phyloP scores from a whole-genome alignment of 140 eudicot genomes.

The Senecio squalidus region DNA sequence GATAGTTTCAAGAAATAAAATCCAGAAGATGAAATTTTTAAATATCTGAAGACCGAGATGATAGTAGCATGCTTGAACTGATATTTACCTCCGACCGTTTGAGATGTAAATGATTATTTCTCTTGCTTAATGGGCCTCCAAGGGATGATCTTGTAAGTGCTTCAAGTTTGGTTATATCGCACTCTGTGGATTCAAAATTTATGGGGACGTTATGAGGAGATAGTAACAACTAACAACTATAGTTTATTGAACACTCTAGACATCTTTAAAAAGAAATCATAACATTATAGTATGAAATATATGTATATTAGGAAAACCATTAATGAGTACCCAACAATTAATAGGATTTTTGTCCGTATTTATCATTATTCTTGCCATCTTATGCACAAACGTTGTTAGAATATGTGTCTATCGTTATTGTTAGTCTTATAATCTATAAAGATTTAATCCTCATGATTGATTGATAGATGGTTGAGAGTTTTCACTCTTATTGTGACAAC shows the following conservation, averaged over 20 bases:
- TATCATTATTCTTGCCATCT: neutral
- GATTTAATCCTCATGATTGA: neutral
- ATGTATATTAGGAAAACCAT: neutral
- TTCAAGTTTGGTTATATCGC: slow-evolving; percentile 10
- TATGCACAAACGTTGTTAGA: too few species aligned
- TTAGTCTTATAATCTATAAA: neutral
- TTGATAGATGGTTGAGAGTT: neutral
- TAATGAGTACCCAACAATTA: neutral
- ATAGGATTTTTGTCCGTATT: neutral
- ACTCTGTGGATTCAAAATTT: slow-evolving; percentile 11
- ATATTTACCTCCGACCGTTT: neutral
- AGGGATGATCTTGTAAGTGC: slow-evolving; percentile 10
- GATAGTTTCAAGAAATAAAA: neutral
- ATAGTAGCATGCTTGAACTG: neutral
- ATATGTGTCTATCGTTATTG: too few species aligned
- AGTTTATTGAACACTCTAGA: neutral
- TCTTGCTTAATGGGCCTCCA: slow-evolving; percentile 1
- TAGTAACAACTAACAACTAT: slow-evolving; percentile 2
- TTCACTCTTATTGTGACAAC: neutral
- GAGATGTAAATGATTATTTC: slow-evolving; percentile 3
- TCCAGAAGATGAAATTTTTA: neutral
- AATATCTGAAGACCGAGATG: too few species aligned
- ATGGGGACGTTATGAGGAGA: slow-evolving; percentile 1
- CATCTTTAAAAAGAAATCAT: slow-evolving; percentile 5
- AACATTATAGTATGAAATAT: neutral